Evolutionary conservation across 768 basidiomycete genomes (phyloP), one percentile per base, ranked within the genome.

Genomic region (Boletus sp.): DNA sequence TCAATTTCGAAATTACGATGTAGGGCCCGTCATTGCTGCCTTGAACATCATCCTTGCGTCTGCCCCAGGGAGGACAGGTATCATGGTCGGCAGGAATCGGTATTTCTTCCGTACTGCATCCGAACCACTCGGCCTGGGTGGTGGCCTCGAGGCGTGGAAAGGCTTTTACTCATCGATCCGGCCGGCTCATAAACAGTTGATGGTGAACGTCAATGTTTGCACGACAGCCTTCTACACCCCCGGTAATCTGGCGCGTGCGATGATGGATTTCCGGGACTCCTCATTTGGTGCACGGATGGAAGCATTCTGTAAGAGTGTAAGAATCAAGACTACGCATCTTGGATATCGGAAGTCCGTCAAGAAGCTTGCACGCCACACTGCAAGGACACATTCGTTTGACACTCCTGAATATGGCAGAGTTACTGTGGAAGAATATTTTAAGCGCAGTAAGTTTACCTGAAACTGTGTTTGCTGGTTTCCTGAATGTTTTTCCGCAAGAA

Each of bases 341-440:
- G 83, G 84, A n/a, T 87, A 90, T 64, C 83, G 76, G 66, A 92
- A 90, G 73, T 84, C 85, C 0, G 78, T 93, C 56, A 87, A 86
- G 68, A 70, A 70, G 3, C 67, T 89, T 14, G 75, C 77, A 12
- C 74, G 75, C 24, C 47, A 71, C 18, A 78, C 36, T 10, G 75
- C 83, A 15, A 72, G 47, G 37, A 66, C 77, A 32, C 71, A 79
- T 57, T 67, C 53, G 12, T 83, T 83, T 58, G 63, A 69, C 9
- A 72, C 77, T 6, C 69, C 75, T 2, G 79, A 79, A 30, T 66
- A 71, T 48, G 73, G 73, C 6, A 71, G 67, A 1, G 75, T 83
- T 30, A 75, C 73, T 0, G 83, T 83, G 2, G 77, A 78, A 54
- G 58, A 77, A 29, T 83, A 82, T 58, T 83, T 83, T 62, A 60